Evolutionary conservation across 139 green algal genomes (phyloP).

Genomic region (Chlorella ohadii): DNA sequence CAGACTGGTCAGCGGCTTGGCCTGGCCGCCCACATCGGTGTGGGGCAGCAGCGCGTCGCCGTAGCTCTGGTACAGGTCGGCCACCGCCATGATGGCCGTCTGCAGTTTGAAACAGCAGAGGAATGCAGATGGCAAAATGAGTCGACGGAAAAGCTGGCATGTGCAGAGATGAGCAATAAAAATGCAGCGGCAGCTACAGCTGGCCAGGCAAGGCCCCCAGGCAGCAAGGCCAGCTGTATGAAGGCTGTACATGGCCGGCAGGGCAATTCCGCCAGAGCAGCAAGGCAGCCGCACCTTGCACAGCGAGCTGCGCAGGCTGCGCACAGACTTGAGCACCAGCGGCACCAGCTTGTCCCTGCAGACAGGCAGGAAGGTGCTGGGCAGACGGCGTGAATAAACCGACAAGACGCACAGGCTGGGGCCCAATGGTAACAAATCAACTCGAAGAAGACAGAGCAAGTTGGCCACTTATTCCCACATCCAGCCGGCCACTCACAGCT

Average conservation of each 20-base stretch:
- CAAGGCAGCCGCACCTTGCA: conserved; percentile 53
- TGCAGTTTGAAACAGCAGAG: background rate
- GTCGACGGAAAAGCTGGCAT: too few relatives aligned
- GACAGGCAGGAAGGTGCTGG: too few relatives aligned
- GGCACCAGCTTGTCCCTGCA: conserved; percentile 43
- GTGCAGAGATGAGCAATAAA: too few relatives aligned
- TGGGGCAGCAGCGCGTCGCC: conserved; percentile 43
- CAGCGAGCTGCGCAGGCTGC: conserved; percentile 64
- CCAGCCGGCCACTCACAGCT: conserved; percentile 31
- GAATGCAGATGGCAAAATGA: too few relatives aligned
- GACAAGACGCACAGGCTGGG: too few relatives aligned
- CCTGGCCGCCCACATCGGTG: conserved; percentile 51
- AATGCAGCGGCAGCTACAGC: too few relatives aligned
- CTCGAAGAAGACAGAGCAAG: too few relatives aligned
- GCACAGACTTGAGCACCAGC: conserved; percentile 58
- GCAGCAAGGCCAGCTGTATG: background rate
- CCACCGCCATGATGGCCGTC: conserved; percentile 57
- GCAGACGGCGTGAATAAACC: too few relatives aligned
- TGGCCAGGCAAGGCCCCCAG: too few relatives aligned
- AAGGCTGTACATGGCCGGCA: background rate
- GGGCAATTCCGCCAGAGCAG: too few relatives aligned
- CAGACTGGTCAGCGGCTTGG: conserved; percentile 55
- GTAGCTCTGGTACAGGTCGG: conserved; percentile 53
- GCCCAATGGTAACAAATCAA: too few relatives aligned
- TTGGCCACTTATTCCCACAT: too few relatives aligned